Percentiles rank a stretch among this genome's conserved stretches.
Evolutionary conservation across 306 rosid species (phyloP).

Genomic region (Cyclanthera cordifolia): DNA sequence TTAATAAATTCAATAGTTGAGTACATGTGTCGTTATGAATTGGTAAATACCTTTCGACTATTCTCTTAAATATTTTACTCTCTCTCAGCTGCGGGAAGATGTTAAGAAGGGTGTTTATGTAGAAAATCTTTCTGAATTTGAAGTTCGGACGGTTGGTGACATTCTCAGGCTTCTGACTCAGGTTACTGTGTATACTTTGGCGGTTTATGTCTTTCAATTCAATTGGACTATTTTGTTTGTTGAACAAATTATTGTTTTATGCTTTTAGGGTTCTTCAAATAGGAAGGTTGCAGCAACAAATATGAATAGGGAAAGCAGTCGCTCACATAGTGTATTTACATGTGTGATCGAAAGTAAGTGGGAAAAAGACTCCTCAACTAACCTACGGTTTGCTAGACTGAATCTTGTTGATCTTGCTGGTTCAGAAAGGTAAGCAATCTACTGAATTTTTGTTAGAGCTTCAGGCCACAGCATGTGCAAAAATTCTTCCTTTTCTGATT

Average conservation of each 20-base stretch:
- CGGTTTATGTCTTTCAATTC: slow-evolving; percentile 16
- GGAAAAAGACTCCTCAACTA: slow-evolving; percentile 86
- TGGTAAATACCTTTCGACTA: slow-evolving; percentile 3
- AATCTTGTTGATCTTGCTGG: slow-evolving; percentile 98
- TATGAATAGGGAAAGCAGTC: slow-evolving; percentile 97
- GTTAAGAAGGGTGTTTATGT: slow-evolving; percentile 84
- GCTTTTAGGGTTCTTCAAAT: slow-evolving; percentile 77
- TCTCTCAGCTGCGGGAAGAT: slow-evolving; percentile 77
- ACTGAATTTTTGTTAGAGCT: slow-evolving; percentile 16
- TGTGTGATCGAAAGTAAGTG: slow-evolving; percentile 93
- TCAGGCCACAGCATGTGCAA: slow-evolving; percentile 1
- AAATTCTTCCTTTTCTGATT: background rate
- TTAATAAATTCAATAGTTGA: background rate
- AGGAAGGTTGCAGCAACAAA: slow-evolving; percentile 96
- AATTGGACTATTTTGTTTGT: background rate
- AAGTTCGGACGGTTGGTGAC: slow-evolving; percentile 67
- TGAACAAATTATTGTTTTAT: slow-evolving; percentile 24
- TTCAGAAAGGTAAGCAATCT: slow-evolving; percentile 63
- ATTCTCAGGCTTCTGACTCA: slow-evolving; percentile 69
- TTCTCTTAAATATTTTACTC: background rate
- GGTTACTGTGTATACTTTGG: slow-evolving; percentile 26
- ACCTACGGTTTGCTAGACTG: slow-evolving; percentile 80
- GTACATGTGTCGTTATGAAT: slow-evolving; percentile 8
- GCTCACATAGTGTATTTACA: slow-evolving; percentile 94
- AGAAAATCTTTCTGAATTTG: slow-evolving; percentile 88